Conservation (phyloP, 306 rosid species). For the Abrus precatorius region DNA sequence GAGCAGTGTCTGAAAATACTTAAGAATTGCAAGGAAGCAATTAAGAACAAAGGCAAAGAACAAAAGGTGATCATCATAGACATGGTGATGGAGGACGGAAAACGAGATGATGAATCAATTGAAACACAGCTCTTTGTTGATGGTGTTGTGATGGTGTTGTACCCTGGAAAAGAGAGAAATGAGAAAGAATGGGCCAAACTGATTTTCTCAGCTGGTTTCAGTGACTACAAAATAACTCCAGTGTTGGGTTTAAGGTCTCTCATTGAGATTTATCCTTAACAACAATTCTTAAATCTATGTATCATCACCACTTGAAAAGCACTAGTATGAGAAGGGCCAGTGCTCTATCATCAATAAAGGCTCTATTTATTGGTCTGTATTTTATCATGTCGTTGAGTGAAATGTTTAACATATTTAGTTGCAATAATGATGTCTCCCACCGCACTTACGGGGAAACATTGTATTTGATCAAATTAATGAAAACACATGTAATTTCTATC, state of each 20-base stretch:
- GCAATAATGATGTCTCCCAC: no score
- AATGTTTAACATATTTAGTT: no score
- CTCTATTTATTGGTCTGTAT: no score
- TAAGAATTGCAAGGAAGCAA: conserved; percentile 55
- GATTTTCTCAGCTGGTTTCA: conserved; percentile 16
- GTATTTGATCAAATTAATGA: no score
- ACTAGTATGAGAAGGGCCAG: no score
- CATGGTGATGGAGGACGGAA: conserved; percentile 53
- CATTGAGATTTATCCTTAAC: no score
- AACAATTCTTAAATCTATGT: no score
- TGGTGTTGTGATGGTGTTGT: conserved; percentile 6
- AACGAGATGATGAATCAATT: conserved; percentile 17
- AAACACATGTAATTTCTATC: no score
- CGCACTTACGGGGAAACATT: no score
- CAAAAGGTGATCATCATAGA: conserved; percentile 59
- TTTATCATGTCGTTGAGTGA: no score
- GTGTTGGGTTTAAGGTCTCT: neutral
- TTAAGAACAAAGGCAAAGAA: conserved; percentile 25
- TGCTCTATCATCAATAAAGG: no score
- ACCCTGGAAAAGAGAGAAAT: conserved; percentile 14
- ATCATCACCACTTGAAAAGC: no score
- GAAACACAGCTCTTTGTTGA: neutral
- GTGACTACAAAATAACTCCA: conserved; percentile 8
- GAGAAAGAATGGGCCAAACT: conserved; percentile 25
- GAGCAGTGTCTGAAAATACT: conserved; percentile 56